phyloP scores from a whole-genome alignment of 148 eudicot species.

The Agrostemma githago region DNA sequence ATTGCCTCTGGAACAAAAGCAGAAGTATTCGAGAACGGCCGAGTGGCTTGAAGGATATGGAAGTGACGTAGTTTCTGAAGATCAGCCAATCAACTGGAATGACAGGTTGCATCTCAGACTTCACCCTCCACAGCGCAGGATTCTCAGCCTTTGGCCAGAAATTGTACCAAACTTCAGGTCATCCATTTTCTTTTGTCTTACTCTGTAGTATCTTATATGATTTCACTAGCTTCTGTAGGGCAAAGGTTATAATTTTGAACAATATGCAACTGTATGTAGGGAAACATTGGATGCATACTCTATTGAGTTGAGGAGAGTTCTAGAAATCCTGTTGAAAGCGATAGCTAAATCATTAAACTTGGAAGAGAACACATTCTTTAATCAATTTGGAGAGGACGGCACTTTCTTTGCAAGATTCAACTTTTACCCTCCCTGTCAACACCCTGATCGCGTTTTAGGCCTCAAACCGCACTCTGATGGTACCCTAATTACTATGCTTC shows the following conservation, averaged over 20 bases:
- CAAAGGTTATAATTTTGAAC: not conserved
- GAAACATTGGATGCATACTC: slow-evolving; percentile 15
- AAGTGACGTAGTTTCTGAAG: slow-evolving; percentile 21
- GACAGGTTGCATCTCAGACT: slow-evolving; percentile 29
- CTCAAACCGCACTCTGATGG: slow-evolving; percentile 48
- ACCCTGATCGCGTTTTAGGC: slow-evolving; percentile 34
- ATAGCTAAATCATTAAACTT: slow-evolving; percentile 37
- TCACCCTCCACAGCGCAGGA: slow-evolving; percentile 25
- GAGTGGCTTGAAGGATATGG: slow-evolving; percentile 36
- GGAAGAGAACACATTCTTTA: slow-evolving; percentile 31
- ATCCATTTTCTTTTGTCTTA: not conserved
- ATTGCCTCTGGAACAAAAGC: slow-evolving; percentile 27
- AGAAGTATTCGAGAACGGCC: slow-evolving; percentile 18
- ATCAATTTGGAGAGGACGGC: slow-evolving; percentile 18
- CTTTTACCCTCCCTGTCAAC: slow-evolving; percentile 42
- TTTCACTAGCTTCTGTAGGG: too few relatives aligned
- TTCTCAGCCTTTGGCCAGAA: slow-evolving; percentile 31
- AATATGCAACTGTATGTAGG: not conserved
- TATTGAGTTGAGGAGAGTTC: not conserved
- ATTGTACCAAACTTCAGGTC: slow-evolving; percentile 24
- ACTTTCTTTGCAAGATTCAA: slow-evolving; percentile 34
- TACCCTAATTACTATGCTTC: slow-evolving; percentile 34
- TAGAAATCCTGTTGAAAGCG: slow-evolving; percentile 30
- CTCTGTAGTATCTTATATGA: too few relatives aligned
- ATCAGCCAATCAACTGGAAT: slow-evolving; percentile 28